Base-by-base conservation (phyloP, 257 asterid species). In the Orobanche coerulescens region DNA sequence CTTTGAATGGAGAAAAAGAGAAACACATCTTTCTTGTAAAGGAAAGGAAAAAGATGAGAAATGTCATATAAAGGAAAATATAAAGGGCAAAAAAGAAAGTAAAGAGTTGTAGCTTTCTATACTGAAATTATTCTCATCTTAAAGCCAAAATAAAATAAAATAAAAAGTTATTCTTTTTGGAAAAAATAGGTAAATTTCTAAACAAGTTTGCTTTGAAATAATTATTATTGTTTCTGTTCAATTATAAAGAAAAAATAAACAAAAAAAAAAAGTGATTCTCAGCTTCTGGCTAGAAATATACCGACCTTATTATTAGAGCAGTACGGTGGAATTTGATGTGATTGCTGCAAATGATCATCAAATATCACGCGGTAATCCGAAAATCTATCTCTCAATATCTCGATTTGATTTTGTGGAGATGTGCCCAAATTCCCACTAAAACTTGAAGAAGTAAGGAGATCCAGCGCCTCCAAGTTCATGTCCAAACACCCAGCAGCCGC, bases 381-480 rank as follows among this genome's bases (percentile, higher is more conserved):
- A 47, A 59, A 34, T 0, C 65, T 73, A 61, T 68, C 71, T 9
- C 53, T 47, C 53, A 47, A 18, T 12, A 72, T n/a, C n/a, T 71
- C 78, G n/a, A 71, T 55, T 39, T 79, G 80, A 58, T 71, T 76
- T 6, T 60, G 75, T 33, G 76, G 47, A 28, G 73, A 14, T 22
- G 72, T 20, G 20, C 42, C 50, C 47, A 76, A 77, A 13, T 60
- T 62, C 39, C 78, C 90, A 47, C 69, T 61, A 53, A 76, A 69
- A 70, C 85, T 73, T 20, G 92, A 65, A 23, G 93, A 75, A 25
- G 83, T 74, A n/a, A 83, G 70, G 26, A 84, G 95, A 90, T 90
- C 95, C 40, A 86, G 40, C 0, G 88, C 85, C 62, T 82, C 82
- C 51, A 81, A 68, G 30, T 82, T 86, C 88, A 82, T 73, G 33